phyloP scores from a whole-genome alignment of 2,329 filamentous ascomycete genomes.

The Gnomoniopsis sp. region DNA sequence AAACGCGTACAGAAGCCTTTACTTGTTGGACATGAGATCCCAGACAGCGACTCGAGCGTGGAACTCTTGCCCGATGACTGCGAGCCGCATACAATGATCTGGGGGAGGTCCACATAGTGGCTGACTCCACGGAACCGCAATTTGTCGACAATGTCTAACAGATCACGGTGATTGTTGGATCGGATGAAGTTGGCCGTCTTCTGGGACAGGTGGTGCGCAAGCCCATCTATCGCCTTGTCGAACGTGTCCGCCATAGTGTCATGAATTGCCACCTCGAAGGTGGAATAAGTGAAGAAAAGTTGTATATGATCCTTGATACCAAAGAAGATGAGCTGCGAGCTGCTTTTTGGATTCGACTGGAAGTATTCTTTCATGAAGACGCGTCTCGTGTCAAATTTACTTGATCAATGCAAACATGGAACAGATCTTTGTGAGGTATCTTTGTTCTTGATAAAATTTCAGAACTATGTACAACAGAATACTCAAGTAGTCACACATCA shows the following conservation, averaged over 20 bases:
- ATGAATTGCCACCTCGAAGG: neutral
- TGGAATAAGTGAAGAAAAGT: too few relatives aligned
- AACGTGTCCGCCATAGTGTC: neutral
- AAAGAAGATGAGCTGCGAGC: too few relatives aligned
- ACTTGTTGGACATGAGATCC: constrained; percentile 56
- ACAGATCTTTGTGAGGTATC: neutral
- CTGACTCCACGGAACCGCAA: constrained; percentile 29
- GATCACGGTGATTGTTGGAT: constrained; percentile 25
- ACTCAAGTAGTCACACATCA: neutral
- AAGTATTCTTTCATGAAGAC: too few relatives aligned
- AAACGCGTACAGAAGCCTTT: constrained; percentile 61
- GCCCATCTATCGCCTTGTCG: neutral
- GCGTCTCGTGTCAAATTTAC: too few relatives aligned
- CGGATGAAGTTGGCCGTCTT: constrained; percentile 29
- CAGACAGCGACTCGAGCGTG: constrained; percentile 55
- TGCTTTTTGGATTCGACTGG: too few relatives aligned
- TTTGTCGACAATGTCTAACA: constrained; percentile 30
- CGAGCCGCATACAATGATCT: constrained; percentile 48
- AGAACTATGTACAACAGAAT: constrained; percentile 8
- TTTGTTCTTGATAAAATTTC: neutral
- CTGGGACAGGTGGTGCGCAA: constrained; percentile 4
- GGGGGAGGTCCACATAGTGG: constrained; percentile 29
- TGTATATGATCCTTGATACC: too few relatives aligned
- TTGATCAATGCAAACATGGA: too few relatives aligned
- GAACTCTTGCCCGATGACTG: constrained; percentile 56